Conservation (phyloP, 208 protist genomes). For the Trypanosoma boissoni region DNA sequence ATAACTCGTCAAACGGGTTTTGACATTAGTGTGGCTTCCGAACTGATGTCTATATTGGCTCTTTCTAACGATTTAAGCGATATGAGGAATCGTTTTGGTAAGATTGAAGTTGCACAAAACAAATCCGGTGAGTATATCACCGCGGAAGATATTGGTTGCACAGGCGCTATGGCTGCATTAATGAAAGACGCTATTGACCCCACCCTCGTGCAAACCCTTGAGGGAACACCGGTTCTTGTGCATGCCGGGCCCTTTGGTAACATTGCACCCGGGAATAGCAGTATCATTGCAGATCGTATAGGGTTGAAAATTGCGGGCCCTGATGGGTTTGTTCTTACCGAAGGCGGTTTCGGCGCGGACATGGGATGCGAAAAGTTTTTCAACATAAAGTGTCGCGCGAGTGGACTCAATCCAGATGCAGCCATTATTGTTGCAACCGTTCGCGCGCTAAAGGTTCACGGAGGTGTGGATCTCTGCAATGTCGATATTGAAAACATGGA, state of each 20-base stretch:
- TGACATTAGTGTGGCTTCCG: constrained; percentile 96
- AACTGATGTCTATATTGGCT: constrained; percentile 98
- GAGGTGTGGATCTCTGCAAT: constrained; percentile 77
- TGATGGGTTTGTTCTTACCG: constrained; percentile 96
- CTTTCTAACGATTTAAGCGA: constrained; percentile 91
- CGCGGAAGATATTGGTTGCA: constrained; percentile 89
- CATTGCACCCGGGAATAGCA: constrained; percentile 98
- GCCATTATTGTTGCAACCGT: constrained; percentile 96
- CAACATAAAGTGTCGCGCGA: constrained; percentile 97
- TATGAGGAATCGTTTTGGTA: constrained; percentile 90
- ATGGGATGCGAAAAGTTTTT: constrained; percentile 99
- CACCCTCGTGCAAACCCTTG: constrained; percentile 98
- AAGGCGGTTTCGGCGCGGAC: constrained; percentile 95
- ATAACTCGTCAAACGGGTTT: constrained; percentile 89
- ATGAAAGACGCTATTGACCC: constrained; percentile 96
- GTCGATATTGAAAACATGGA: constrained; percentile 84
- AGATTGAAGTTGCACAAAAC: constrained; percentile 84
- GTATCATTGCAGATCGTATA: constrained; percentile 95
- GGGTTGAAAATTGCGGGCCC: constrained; percentile 94
- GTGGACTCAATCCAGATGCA: constrained; percentile 91
- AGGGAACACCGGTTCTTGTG: constrained; percentile 95
- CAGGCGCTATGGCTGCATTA: constrained; percentile 93
- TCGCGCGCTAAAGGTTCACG: constrained; percentile 97
- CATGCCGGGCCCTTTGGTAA: constrained; percentile 99
- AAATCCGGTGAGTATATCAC: constrained; percentile 78